phyloP scores from a whole-genome alignment of 2,329 filamentous ascomycete species.

The Magnaporthales sp. region DNA sequence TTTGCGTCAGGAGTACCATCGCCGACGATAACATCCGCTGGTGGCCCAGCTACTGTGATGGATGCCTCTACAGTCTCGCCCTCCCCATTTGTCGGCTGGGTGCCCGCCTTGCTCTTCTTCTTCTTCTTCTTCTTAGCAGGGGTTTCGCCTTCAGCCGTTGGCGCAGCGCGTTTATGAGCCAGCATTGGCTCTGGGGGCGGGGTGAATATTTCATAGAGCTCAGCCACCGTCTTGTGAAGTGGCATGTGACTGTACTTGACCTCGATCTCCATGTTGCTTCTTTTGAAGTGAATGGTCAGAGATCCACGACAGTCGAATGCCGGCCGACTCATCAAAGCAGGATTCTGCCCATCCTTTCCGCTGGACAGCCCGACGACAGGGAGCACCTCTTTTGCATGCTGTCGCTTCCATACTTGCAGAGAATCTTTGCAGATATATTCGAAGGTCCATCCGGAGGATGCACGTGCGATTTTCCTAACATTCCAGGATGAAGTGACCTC shows the following conservation, averaged over 20 bases:
- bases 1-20: not conserved
- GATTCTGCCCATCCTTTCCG: slow-evolving; percentile 34
- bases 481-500: slow-evolving; percentile 34
- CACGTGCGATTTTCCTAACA: slow-evolving; percentile 33
- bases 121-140: slow-evolving; percentile 6
- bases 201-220: slow-evolving; percentile 37
- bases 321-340: slow-evolving; percentile 40
- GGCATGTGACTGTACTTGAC: slow-evolving; percentile 49
- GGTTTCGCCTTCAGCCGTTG: not conserved
- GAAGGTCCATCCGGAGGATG: slow-evolving; percentile 42
- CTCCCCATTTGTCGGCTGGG: not conserved
- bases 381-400: slow-evolving; percentile 32
- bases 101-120: not conserved
- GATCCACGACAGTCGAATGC: slow-evolving; percentile 51
- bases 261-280: slow-evolving; percentile 34
- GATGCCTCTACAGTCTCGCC: not conserved
- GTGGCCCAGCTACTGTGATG: not conserved
- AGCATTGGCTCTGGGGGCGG: slow-evolving; percentile 28
- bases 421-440: slow-evolving; percentile 46
- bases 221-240: slow-evolving; percentile 45
- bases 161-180: slow-evolving; percentile 8
- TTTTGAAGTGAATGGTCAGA: slow-evolving; percentile 40
- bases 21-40: not conserved
- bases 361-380: slow-evolving; percentile 39
- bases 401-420: slow-evolving; percentile 38